Evolutionary conservation across 441 rosid species (phyloP), one percentile per base, ranked within the genome.

Genomic region (Croton laevigatus): DNA sequence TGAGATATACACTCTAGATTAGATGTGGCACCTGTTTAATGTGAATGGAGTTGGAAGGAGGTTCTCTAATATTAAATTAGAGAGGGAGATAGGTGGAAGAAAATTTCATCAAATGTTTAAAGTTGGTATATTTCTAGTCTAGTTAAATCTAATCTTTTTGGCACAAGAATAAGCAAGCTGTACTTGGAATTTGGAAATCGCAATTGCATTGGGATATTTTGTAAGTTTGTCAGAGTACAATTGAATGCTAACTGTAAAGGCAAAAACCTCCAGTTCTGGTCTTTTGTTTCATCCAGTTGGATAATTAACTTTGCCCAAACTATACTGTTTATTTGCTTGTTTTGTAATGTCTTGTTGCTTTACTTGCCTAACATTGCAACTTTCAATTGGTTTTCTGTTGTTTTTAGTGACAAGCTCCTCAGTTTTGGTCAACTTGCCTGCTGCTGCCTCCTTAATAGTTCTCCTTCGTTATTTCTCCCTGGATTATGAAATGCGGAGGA

Each of bases 341-440:
- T 32, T 46, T 49, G 44, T 57, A 27, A 67, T 32, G 8, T 63
- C 48, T 62, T 80, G 22, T 57, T 79, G 52, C 8, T 55, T 69
- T 65, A 40, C 45, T 70, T 68, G 19, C 48, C 61, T 45, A 66
- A 23, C 61, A 65, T 71, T 73, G 68, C 32, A 76, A 77, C 71
- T 78, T 55, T 68, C 55, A 52, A 40, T 51, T 78, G 58, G 60
- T 65, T 34, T 69, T 66, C 16, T 71, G 55, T 7, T 17, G 55
- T 66, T 78, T 54, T 66, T 90, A 96, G 99, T 96, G 83, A 96
- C 97, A 48, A 96, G 99, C 84, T 89, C 98, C 81, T 96, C 98
- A 5, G 99, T 96, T 57, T 91, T 84, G 92, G 87, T 93, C 48
- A 96, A 96, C 83, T 84, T 96, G 76, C 98, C 99, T 71, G 97